phyloP scores from a whole-genome alignment of 1,284 basidiomycete species.

The Melampsora larici-populina region DNA sequence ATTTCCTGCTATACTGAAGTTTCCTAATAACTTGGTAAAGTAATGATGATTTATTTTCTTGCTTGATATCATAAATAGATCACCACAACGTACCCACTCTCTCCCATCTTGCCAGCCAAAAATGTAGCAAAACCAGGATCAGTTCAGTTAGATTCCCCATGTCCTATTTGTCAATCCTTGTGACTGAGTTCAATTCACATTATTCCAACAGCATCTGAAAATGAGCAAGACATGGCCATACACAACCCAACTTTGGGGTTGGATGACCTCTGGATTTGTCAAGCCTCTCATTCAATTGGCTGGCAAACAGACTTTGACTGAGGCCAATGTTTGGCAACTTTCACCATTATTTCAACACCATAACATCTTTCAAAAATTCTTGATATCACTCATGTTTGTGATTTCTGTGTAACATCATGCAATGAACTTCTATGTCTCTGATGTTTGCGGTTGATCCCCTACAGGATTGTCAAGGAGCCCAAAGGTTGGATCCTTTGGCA shows the following conservation, averaged over 20 bases:
- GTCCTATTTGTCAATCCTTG: not conserved
- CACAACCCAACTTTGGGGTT: constrained; percentile 24
- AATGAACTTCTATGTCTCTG: no score
- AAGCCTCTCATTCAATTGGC: constrained; percentile 53
- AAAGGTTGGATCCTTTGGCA: constrained; percentile 52
- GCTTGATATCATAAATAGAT: no score
- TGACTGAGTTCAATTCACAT: not conserved
- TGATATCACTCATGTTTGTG: not conserved
- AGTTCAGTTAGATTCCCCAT: constrained; percentile 19
- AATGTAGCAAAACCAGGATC: constrained; percentile 31
- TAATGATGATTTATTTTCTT: no score
- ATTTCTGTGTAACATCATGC: not conserved
- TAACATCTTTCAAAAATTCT: constrained; percentile 8
- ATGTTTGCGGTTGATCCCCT: no score
- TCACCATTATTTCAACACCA: constrained; percentile 43
- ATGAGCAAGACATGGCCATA: constrained; percentile 53
- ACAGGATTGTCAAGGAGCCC: not conserved
- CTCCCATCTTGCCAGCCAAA: constrained; percentile 13
- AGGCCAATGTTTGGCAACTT: constrained; percentile 39
- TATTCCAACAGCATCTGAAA: constrained; percentile 1
- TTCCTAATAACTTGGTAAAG: no score
- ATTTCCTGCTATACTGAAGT: no score
- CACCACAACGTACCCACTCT: constrained; percentile 31
- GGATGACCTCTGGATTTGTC: constrained; percentile 37
- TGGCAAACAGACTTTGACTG: constrained; percentile 29